Conservation (phyloP, 2,329 filamentous ascomycete genomes). For the Cordyceps javanica region DNA sequence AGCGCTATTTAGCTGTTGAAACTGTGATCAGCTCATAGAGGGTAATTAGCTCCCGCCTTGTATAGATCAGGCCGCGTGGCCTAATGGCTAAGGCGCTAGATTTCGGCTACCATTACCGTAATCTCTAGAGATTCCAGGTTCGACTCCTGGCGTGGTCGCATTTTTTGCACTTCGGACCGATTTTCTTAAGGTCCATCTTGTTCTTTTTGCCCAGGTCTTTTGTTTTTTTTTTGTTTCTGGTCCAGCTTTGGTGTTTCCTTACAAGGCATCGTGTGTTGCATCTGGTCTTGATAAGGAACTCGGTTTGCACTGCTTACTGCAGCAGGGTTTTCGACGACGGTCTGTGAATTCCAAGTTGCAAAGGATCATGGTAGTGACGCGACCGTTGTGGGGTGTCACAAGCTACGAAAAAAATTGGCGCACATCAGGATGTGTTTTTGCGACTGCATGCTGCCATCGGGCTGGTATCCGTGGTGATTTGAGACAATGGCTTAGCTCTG, state of each 20-base stretch:
- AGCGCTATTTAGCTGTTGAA: background rate
- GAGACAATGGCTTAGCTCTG: background rate
- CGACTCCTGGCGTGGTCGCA: conserved; percentile 37
- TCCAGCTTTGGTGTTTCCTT: background rate
- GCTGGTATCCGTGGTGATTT: background rate
- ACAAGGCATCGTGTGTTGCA: too few relatives aligned
- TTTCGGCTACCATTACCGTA: conserved; percentile 26
- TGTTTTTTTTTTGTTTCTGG: background rate
- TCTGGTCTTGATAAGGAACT: too few relatives aligned
- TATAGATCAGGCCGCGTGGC: conserved; percentile 31
- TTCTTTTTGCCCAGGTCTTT: background rate
- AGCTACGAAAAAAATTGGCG: too few relatives aligned
- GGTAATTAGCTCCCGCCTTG: background rate
- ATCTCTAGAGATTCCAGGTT: conserved; percentile 38
- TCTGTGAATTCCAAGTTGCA: too few relatives aligned
- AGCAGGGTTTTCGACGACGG: too few relatives aligned
- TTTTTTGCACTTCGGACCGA: background rate
- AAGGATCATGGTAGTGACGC: background rate
- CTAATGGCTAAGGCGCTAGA: conserved; percentile 39
- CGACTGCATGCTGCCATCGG: background rate
- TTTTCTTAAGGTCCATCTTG: too few relatives aligned
- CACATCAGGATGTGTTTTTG: too few relatives aligned
- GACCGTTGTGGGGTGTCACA: background rate
- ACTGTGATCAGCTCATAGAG: background rate
- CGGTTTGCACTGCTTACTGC: too few relatives aligned